phyloP scores from a whole-genome alignment of 2,329 filamentous ascomycete species.

The Fusarium aywerte region DNA sequence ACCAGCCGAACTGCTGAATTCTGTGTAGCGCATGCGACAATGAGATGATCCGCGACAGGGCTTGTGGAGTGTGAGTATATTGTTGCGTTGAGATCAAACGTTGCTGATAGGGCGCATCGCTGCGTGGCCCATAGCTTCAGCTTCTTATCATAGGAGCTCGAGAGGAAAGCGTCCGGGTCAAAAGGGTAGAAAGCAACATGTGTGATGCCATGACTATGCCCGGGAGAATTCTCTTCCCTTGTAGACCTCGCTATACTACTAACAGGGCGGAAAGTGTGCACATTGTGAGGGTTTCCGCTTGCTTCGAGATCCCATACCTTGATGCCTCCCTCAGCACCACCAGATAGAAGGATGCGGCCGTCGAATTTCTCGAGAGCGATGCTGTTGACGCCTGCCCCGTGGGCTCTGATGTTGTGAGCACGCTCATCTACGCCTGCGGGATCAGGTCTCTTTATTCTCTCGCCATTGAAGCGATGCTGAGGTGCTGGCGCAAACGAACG shows the following conservation, averaged over 20 bases:
- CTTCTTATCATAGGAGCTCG: constrained; percentile 80
- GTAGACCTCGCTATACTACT: constrained; percentile 61
- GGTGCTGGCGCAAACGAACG: constrained; percentile 75
- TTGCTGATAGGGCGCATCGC: constrained; percentile 68
- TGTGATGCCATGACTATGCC: constrained; percentile 78
- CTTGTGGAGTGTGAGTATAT: constrained; percentile 84
- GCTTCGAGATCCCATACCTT: constrained; percentile 88
- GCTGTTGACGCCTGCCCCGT: constrained; percentile 81
- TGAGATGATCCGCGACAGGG: constrained; percentile 74
- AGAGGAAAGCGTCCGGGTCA: constrained; percentile 79
- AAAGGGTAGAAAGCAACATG: constrained; percentile 83
- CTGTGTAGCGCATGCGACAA: constrained; percentile 90
- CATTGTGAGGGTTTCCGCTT: constrained; percentile 56
- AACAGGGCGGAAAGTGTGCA: constrained; percentile 65
- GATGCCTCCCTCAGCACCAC: constrained; percentile 85
- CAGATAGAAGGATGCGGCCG: constrained; percentile 80
- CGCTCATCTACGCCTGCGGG: constrained; percentile 43
- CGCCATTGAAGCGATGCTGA: constrained; percentile 75
- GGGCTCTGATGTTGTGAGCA: constrained; percentile 67
- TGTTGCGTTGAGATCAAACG: constrained; percentile 74
- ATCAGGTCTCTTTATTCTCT: constrained; percentile 31
- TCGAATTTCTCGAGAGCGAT: constrained; percentile 85
- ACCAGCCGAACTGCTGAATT: constrained; percentile 85
- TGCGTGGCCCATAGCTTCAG: constrained; percentile 80
- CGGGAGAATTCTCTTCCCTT: constrained; percentile 41